A percentile compares a stretch with the other conserved stretches of the same genome.
phyloP scores from a whole-genome alignment of 2,329 filamentous ascomycete genomes.

The Coniochaeta prunicola region DNA sequence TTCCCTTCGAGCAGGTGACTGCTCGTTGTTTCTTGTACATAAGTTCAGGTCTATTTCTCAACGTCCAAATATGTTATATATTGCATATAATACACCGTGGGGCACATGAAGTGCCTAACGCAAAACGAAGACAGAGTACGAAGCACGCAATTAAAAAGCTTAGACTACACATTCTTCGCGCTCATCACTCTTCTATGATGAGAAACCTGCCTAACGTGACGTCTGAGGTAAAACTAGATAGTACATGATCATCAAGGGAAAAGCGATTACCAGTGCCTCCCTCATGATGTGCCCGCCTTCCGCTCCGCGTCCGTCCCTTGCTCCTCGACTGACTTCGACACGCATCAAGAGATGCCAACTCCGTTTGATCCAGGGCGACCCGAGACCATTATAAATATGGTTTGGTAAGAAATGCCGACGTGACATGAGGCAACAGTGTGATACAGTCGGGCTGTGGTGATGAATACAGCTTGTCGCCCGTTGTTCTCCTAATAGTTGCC shows the following conservation, averaged over 20 bases:
- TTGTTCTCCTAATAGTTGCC: background rate
- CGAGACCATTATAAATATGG: background rate
- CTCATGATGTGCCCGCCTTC: constrained; percentile 13
- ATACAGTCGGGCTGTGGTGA: constrained; percentile 11
- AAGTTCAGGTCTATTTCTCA: background rate
- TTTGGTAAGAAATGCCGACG: background rate
- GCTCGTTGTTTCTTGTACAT: background rate
- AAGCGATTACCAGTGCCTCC: constrained; percentile 15
- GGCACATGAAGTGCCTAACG: background rate
- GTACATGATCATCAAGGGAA: constrained; percentile 36
- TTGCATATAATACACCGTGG: no score
- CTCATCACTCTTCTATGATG: constrained; percentile 37
- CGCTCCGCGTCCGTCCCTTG: background rate
- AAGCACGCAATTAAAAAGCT: constrained; percentile 20
- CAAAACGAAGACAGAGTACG: constrained; percentile 14
- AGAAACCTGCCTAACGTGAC: constrained; percentile 10
- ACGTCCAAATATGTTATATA: no score
- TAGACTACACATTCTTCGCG: constrained; percentile 32
- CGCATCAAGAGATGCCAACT: constrained; percentile 1
- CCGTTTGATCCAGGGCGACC: background rate
- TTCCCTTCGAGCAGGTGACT: background rate
- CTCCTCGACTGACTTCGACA: background rate
- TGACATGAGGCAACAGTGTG: constrained; percentile 5
- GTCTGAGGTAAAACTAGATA: constrained; percentile 26
- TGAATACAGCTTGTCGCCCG: constrained; percentile 28